phyloP scores from a whole-genome alignment of 768 basidiomycete species.

The Tylopilus intermedius region DNA sequence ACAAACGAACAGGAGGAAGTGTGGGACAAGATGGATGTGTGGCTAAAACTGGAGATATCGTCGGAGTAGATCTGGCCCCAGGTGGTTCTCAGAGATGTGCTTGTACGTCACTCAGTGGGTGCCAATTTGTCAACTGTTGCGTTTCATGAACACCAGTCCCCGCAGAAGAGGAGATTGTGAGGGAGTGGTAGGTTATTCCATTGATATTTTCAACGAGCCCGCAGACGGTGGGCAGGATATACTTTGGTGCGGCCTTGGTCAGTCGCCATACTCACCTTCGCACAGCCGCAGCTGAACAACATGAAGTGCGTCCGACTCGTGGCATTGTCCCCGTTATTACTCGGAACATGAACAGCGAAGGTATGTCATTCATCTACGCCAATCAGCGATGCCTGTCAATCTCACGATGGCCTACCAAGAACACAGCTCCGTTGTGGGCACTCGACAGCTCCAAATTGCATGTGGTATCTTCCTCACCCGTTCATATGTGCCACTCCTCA shows the following conservation, averaged over 20 bases:
- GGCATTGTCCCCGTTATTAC: no score
- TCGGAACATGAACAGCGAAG: no score
- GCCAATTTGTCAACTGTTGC: neutral
- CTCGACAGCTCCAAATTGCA: constrained; percentile 1
- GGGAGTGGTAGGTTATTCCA: neutral
- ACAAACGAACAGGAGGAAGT: constrained; percentile 50
- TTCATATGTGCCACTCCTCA: neutral
- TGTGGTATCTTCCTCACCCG: neutral
- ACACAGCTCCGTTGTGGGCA: constrained; percentile 8
- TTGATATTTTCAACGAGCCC: neutral
- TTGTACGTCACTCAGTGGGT: constrained; percentile 7
- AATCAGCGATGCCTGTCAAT: neutral
- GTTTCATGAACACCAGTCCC: neutral
- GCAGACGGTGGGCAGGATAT: neutral
- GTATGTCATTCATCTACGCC: neutral
- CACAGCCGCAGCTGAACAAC: neutral
- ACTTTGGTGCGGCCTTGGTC: neutral
- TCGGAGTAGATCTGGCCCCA: constrained; percentile 6
- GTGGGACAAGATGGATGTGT: constrained; percentile 58
- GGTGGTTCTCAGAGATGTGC: neutral
- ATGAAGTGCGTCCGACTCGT: neutral
- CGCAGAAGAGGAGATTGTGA: neutral
- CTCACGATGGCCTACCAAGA: neutral
- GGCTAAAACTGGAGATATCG: constrained; percentile 35
- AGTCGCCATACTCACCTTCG: neutral